Evolutionary conservation across 2,329 filamentous ascomycete genomes (phyloP).

Genomic region (Stagonosporopsis cucurbitacearum): DNA sequence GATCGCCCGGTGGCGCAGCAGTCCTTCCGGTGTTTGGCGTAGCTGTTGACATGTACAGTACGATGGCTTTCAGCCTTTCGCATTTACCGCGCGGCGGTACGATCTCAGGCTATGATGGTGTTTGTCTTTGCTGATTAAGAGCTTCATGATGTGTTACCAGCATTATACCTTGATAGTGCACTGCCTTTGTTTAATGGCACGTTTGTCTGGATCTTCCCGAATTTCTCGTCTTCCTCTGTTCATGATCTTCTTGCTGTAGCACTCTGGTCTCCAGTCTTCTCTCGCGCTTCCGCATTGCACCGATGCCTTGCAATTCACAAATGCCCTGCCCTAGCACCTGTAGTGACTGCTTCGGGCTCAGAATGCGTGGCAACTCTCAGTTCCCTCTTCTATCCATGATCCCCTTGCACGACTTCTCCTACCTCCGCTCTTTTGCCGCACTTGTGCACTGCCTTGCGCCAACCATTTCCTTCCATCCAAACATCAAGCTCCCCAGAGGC

Average conservation of each 20-base stretch:
- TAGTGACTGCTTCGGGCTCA: no score
- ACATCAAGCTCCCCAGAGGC: no score
- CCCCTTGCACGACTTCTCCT: not conserved
- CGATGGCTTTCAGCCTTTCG: not conserved
- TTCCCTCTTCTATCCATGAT: not conserved
- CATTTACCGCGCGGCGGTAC: not conserved
- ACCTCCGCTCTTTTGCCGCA: not conserved
- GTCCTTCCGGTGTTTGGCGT: conserved; percentile 10
- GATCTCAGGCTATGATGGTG: conserved; percentile 9
- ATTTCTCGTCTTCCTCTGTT: not conserved
- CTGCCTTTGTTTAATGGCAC: conserved; percentile 8
- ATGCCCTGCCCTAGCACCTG: not conserved
- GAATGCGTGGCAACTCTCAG: no score
- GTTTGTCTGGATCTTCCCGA: not conserved
- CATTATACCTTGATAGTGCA: conserved; percentile 19
- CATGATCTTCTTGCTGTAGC: not conserved
- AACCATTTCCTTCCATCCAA: no score
- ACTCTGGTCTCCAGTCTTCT: not conserved
- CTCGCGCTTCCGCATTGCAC: not conserved
- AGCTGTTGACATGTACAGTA: conserved; percentile 11
- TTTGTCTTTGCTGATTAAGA: conserved; percentile 12
- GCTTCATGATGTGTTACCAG: conserved; percentile 16
- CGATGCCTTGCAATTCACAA: not conserved
- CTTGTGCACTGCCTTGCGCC: not conserved
- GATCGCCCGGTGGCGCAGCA: conserved; percentile 19